A percentile compares a stretch with the other conserved stretches of the same genome.
These are phyloP conservation scores for Fusarium musae DNA, from an alignment of 2,329 filamentous ascomycete genomes.

Conservation along the genomic window DNA sequence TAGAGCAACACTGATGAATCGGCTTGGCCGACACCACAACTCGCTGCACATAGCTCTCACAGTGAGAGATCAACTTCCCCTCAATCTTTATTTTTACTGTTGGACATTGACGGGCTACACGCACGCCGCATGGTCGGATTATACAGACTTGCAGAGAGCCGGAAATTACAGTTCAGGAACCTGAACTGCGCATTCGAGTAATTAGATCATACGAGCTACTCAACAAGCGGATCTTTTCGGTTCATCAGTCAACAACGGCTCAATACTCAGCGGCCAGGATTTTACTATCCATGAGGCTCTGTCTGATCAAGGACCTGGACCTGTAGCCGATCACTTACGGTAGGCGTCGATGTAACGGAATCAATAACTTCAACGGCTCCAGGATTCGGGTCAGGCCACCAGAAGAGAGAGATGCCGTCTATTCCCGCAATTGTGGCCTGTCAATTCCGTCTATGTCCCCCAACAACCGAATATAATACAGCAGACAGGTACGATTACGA, in stretches of 20 bases:
- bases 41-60: not conserved
- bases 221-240: conserved; percentile 20
- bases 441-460: not conserved
- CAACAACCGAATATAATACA: conserved; percentile 10
- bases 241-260: not conserved
- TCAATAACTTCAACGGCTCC: conserved; percentile 4
- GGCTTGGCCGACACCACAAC: conserved; percentile 16
- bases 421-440: conserved; percentile 32
- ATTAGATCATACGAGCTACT: conserved; percentile 31
- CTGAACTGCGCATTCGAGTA: not conserved
- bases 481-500: conserved; percentile 5
- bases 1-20: not conserved
- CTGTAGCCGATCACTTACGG: conserved; percentile 11
- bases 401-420: conserved; percentile 8
- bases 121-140: conserved; percentile 8
- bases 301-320: conserved; percentile 16
- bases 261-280: conserved; percentile 6
- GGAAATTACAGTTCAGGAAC: not conserved
- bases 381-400: conserved; percentile 26
- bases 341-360: conserved; percentile 8
- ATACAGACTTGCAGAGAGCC: not conserved
- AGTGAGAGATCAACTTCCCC: conserved; percentile 17
- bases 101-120: not conserved
- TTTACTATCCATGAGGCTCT: conserved; percentile 29
- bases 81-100: not conserved